Conservation (phyloP, 371 early-diverging fungal species). For the Mortierella sp. region DNA sequence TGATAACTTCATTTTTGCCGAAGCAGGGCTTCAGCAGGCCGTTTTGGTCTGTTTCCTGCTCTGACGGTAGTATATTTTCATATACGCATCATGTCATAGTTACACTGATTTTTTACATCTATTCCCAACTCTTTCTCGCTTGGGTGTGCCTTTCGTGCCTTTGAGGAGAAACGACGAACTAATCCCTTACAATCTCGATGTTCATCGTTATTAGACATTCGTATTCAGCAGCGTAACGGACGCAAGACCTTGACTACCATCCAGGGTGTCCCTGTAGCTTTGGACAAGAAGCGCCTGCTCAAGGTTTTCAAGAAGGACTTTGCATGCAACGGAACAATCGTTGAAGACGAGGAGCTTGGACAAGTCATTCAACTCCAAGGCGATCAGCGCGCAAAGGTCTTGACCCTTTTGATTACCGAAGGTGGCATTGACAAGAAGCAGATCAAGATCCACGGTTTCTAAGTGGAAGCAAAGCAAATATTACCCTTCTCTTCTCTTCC, state of each 20-base stretch:
- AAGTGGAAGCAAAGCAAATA: slow-evolving; percentile 25
- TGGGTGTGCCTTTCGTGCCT: not conserved
- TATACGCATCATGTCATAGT: slow-evolving; percentile 72
- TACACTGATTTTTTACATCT: slow-evolving; percentile 67
- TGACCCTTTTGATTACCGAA: slow-evolving; percentile 72
- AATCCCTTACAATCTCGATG: no score
- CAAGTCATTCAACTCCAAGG: slow-evolving; percentile 94
- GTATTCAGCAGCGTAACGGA: slow-evolving; percentile 97
- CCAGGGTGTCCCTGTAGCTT: slow-evolving; percentile 87
- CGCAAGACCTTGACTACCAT: slow-evolving; percentile 96
- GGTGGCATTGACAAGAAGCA: slow-evolving; percentile 86
- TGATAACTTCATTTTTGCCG: slow-evolving; percentile 50
- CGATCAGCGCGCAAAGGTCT: slow-evolving; percentile 92
- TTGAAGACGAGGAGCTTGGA: slow-evolving; percentile 90
- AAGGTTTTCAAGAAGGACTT: slow-evolving; percentile 97
- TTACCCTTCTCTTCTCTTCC: slow-evolving; percentile 6
- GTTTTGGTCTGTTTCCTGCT: slow-evolving; percentile 53
- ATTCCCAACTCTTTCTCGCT: not conserved
- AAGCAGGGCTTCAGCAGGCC: slow-evolving; percentile 45
- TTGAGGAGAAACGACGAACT: no score
- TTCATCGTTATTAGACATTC: slow-evolving; percentile 72
- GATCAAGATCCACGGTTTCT: slow-evolving; percentile 96
- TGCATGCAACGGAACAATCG: slow-evolving; percentile 95
- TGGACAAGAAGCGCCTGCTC: slow-evolving; percentile 89
- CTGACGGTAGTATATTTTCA: slow-evolving; percentile 46